Evolutionary conservation across 805 yeast genomes (phyloP), one percentile per base, ranked within the genome.

Genomic region (Maudiozyma barnettii): DNA sequence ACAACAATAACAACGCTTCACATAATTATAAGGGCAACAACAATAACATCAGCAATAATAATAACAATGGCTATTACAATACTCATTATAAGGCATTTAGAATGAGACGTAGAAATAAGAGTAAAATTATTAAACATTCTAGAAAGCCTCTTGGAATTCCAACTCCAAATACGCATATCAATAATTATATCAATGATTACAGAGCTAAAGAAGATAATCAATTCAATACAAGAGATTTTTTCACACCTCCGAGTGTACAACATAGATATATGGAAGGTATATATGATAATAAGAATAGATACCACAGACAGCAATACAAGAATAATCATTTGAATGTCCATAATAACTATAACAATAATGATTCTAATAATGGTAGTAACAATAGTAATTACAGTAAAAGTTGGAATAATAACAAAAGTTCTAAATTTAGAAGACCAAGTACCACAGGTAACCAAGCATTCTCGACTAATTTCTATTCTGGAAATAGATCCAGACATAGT

Each of bases 211-310:
- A 54, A 12, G 50, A 51, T 12, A 47, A 63, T 41, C 47, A 56
- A 16, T 81, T 76, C 56, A 78, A 78, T 54, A 72, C 91, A 45
- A 82, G 80, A 55, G 91, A 84, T 59, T 81, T 75, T 54, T 84
- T 83, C 60, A 84, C 93, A 3, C 93, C 93, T 2, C 84, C 83
- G 47, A 78, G 89, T 22, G 82, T 80, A 5, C 76, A 79, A 56
- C 78, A 76, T 49, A 82, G 80, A 53, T 83, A 81, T 60, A 76
- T 83, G 83, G 87, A 79, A 47, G 68, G 68, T 52, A 79, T 81
- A 52, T 81, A 65, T 66, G 75, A 68, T 62, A 68, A 59, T 51
- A 51, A 41, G 12, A 39, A 45, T 21, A 43, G 40, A 31, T 33
- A 45, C 37, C 46, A 47, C 16, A 64, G 59, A 48, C 56, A 53